Base-by-base conservation (phyloP, 352 stramenopile genomes). In the Phytopythium vexans region DNA sequence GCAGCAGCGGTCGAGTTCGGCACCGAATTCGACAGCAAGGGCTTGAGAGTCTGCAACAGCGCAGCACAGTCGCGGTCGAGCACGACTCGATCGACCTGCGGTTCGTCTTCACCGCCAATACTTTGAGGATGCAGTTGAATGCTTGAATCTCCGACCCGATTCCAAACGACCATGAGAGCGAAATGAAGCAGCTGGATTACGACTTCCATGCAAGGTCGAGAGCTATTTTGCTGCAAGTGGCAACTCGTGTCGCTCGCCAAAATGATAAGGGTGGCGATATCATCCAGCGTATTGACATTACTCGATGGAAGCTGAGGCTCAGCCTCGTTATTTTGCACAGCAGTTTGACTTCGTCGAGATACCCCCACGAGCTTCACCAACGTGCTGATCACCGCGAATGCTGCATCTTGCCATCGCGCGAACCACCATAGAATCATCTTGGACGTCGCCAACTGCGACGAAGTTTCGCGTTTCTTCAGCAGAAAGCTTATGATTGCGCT, bases 351-450 rank as follows among this genome's bases (percentile, higher is more conserved):
- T 42, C 56, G 33, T 32, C 47, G 51, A 0, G 27, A 27, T 27
- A 27, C 27, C 1, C 34, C 9, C 8, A 60, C 33, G 10, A 39
- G 36, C 10, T 64, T 37, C 16, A 74, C 36, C 7, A 70, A 45
- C 8, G 54, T 52, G 4, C 56, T 56, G 3, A 86, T 42, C 0
- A 87, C 71, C 34, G 83, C 68, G 7, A 73, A 44, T 2, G 71
- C 73, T 8, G 75, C 68, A 42, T 69, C 61, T 15, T 90, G 72
- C 77, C 77, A 87, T 8, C 77, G 68, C 64, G 74, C 77, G 1
- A 90, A 53, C 75, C 75, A 89, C 80, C 80, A 88, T 37, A 87
- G 39, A 12, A 86, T 41, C 1, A 60, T 74, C 50, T 82, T 85
- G 1, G 80, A 58, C 6, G 80, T 86, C 33, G 70, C 62, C 8